Base-by-base conservation (phyloP, 352 stramenopile genomes). In the Phytophthora tentaculata region DNA sequence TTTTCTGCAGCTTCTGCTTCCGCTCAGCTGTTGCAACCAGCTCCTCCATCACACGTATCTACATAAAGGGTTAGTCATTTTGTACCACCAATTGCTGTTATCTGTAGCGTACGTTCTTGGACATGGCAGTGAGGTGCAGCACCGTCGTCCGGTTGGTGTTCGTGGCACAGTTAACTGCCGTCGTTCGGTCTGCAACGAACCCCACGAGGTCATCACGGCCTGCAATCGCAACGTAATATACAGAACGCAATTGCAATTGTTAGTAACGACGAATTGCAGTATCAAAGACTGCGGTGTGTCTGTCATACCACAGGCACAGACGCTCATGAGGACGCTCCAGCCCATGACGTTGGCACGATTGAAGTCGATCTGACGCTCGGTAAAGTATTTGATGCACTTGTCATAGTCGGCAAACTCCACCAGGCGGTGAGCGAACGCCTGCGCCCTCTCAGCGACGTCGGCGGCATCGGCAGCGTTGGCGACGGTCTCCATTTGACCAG, bases 311-410 rank as follows among this genome's bases (percentile, higher is more conserved):
- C 73, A 88, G 28, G 84, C 82, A 49, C 86, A 92, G 50, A 86
- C 82, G 50, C 76, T 92, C 85, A 96, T 93, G 64, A 96, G 83
- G 23, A 96, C 58, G 49, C 77, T 96, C 71, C 85, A 93, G 26
- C 86, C 88, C n/a, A 78, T 68, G 14, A 51, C 74, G 48, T 90
- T 94, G 3, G 76, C 65, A 13, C 52, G 61, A 48, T 95, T 65
- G 22, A 92, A 88, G 55, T 93, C 76, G 24, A 94, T 76, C 1
- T 67, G 35, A 28, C 83, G 79, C 60, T 93, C 83, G 0, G 41
- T 32, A 29, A 95, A 88, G 58, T 82, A 94, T 67, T 86, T 83
- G 53, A 69, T 13, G 59, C 82, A 94, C 22, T 66, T 64, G 1
- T 83, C 77, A 3, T 68, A 71, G 43, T 91, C 80, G 0, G 84